Evolutionary conservation across 164 flowering plant genomes (phyloP).

Genomic region (Nelumbo lutea): DNA sequence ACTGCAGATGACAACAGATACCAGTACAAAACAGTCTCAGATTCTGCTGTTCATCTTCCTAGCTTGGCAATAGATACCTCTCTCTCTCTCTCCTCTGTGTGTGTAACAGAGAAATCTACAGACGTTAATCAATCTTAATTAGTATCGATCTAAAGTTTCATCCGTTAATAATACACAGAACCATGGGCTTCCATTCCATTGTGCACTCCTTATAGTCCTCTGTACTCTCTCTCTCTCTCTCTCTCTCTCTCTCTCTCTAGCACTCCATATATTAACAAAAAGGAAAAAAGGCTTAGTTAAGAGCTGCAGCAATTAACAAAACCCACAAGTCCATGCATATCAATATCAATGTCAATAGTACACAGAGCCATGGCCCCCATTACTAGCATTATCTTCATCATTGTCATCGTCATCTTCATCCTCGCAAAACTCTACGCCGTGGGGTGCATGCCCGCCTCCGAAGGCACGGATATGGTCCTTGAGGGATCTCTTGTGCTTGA

Average conservation of each 20-base stretch:
- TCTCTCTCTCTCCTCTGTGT: slow-evolving; percentile 9
- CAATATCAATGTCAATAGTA: background rate
- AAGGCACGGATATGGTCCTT: slow-evolving; percentile 68
- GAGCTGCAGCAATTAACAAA: no score
- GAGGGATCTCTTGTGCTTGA: slow-evolving; percentile 72
- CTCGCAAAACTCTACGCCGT: slow-evolving; percentile 22
- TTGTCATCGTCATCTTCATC: slow-evolving; percentile 22
- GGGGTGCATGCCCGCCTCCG: slow-evolving; percentile 58
- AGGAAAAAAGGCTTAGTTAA: no score
- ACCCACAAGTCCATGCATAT: background rate
- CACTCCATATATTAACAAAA: background rate
- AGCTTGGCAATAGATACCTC: slow-evolving; percentile 1
- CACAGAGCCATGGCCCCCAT: slow-evolving; percentile 14
- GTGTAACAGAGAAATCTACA: background rate
- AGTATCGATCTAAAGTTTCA: slow-evolving; percentile 14
- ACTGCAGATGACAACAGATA: slow-evolving; percentile 7
- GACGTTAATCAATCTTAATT: slow-evolving; percentile 1
- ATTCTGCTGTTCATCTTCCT: slow-evolving; percentile 11
- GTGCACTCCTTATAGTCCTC: background rate
- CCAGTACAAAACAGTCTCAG: slow-evolving; percentile 3
- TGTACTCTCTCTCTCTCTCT: slow-evolving; percentile 8
- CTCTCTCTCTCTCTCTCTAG: slow-evolving; percentile 7
- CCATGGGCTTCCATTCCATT: slow-evolving; percentile 14
- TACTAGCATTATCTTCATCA: slow-evolving; percentile 7
- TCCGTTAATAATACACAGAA: slow-evolving; percentile 16